Evolutionary conservation across 169 alveolate species (phyloP), one percentile per base, ranked within the genome.

Genomic region (Eimeria tenella): DNA sequence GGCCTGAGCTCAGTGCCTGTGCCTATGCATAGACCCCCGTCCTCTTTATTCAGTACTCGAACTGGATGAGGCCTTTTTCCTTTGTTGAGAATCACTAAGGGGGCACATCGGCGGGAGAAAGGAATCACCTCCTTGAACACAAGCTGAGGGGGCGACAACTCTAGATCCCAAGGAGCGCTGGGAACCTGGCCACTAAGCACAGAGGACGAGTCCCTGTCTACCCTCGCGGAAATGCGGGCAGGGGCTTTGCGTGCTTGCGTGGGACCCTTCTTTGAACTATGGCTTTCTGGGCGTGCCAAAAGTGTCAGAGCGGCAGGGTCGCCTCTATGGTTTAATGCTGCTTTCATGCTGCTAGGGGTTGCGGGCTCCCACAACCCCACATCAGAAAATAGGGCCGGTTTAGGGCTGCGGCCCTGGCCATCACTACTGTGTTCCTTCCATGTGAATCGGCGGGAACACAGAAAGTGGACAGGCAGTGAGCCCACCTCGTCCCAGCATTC

Each of bases 61-160:
- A 77, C 87, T 1, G 70, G 87, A 25, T 52, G 87, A 9, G 87
- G 87, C 17, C 87, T 77, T 10, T 8, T 77, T 55, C 87, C 87
- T 77, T 53, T 77, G 68, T 77, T 77, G 19, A 77, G 17, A 53
- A 77, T 50, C 62, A 25, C 19, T 9, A 77, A 58, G 19, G 65
- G 65, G 17, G 56, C 8, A 8, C 50, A 4, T 21, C 52, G 31
- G 50, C 68, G 65, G 56, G 87, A 50, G 5, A 77, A 7, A 23
- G 87, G 87, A 50, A 42, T 21, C 49, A 77, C 42, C 17, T 77
- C 50, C 63, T 21, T 50, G 25, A 77, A 77, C 52, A 77, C 23
- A 0, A 77, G 15, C 9, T 55, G 87, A 5, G 50, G 87, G 52
- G 87, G 70, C 11, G 52, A 58, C n/a, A 58, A 63, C 19, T 52